Conservation (phyloP, 495 filamentous ascomycete genomes). For the Aspergillus bridgeri region DNA sequence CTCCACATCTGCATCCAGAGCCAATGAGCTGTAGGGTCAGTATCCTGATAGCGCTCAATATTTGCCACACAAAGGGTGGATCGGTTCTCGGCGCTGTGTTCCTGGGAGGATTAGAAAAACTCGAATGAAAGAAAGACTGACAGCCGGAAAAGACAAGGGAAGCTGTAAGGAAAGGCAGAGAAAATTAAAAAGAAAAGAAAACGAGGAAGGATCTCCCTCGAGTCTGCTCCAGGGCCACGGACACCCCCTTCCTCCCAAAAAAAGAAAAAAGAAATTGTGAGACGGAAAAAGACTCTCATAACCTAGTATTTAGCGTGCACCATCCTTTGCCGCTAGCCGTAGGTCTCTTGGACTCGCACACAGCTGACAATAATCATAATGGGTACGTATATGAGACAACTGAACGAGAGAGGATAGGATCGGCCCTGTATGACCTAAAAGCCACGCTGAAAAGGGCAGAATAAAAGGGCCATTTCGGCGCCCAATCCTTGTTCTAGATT, state of each 20-base stretch:
- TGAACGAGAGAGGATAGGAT: background rate
- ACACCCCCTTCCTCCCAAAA: background rate
- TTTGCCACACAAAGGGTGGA: background rate
- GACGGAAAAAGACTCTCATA: background rate
- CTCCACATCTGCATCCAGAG: background rate
- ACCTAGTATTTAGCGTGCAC: background rate
- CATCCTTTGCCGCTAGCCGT: background rate
- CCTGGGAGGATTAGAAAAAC: background rate
- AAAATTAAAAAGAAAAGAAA: constrained; percentile 3
- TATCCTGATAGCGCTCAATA: background rate
- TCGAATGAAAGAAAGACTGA: background rate
- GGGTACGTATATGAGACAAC: background rate
- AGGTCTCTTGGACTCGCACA: background rate
- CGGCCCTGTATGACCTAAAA: background rate
- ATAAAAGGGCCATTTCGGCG: background rate
- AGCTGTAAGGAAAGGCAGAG: background rate
- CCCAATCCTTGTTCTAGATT: background rate
- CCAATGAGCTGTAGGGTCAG: background rate
- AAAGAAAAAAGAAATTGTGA: background rate
- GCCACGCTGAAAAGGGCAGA: background rate
- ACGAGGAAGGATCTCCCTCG: background rate
- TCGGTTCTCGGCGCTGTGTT: background rate
- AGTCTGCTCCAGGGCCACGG: background rate
- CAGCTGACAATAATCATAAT: background rate
- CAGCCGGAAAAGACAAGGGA: background rate